A percentile compares a stretch with the other conserved stretches of the same genome.
These are phyloP conservation scores for Onygena corvina DNA, from an alignment of 2,329 filamentous ascomycete genomes.

Conservation along the genomic window DNA sequence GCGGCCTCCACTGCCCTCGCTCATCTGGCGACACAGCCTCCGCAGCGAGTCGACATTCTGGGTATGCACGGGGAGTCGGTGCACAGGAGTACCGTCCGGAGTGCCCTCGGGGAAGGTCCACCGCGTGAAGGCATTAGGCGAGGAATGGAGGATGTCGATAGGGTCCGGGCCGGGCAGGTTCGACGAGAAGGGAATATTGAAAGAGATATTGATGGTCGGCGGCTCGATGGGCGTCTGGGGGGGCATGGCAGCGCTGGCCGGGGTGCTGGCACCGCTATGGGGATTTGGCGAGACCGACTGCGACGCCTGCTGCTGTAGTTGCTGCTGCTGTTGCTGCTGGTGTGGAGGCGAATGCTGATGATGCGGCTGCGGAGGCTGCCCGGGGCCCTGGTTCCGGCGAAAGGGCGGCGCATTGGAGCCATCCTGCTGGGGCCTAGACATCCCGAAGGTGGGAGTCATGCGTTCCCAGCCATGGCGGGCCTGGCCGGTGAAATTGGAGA, in stretches of 20 bases:
- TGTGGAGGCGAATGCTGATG: not conserved
- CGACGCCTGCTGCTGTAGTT: not conserved
- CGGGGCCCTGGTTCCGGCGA: constrained; percentile 41
- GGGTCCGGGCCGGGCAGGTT: constrained; percentile 84
- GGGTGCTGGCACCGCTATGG: constrained; percentile 49
- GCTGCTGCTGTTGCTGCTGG: not conserved
- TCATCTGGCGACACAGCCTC: constrained; percentile 70
- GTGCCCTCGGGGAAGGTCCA: constrained; percentile 90
- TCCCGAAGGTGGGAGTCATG: constrained; percentile 54
- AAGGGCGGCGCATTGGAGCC: constrained; percentile 43
- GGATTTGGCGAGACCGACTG: constrained; percentile 47
- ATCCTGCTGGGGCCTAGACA: constrained; percentile 48
- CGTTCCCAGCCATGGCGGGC: constrained; percentile 57
- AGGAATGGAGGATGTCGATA: constrained; percentile 90
- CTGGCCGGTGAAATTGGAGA: constrained; percentile 54
- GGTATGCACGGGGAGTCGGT: constrained; percentile 83
- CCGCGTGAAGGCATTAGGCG: constrained; percentile 69
- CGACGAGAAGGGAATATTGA: constrained; percentile 93
- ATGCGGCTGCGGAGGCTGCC: constrained; percentile 32
- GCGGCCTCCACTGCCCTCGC: constrained; percentile 53
- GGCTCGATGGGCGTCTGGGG: constrained; percentile 57
- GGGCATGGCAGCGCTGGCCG: constrained; percentile 48
- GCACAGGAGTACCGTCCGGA: constrained; percentile 68
- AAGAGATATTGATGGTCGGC: constrained; percentile 76
- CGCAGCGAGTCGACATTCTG: constrained; percentile 72